Percentiles rank a stretch among this genome's conserved stretches.
Evolutionary conservation across 2,329 filamentous ascomycete species (phyloP).

Genomic region (Colletotrichum liaoningense): DNA sequence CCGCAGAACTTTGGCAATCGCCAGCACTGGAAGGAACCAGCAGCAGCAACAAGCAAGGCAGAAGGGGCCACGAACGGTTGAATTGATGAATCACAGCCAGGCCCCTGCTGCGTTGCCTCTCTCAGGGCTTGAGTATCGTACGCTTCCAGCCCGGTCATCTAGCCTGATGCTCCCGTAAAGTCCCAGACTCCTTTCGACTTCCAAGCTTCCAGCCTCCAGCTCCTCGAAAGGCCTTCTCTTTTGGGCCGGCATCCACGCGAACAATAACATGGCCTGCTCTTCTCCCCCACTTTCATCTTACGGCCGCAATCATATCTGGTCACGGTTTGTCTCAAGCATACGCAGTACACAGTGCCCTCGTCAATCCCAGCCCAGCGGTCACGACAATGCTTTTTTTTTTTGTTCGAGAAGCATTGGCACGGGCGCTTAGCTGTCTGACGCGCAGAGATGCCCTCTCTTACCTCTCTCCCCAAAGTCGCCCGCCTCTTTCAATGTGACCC

Average conservation of each 20-base stretch:
- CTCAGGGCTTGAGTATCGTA: neutral
- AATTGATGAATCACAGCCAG: neutral
- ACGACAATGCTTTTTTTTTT: conserved; percentile 19
- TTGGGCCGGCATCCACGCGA: conserved; percentile 6
- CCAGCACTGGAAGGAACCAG: neutral
- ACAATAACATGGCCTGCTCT: neutral
- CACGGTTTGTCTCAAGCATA: neutral
- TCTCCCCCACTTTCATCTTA: conserved; percentile 21
- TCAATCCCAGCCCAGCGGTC: conserved; percentile 12
- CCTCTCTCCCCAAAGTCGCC: neutral
- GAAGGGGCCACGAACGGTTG: neutral
- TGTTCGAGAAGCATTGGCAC: conserved; percentile 27
- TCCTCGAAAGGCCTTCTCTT: conserved; percentile 3
- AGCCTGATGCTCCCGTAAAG: neutral
- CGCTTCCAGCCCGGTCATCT: neutral
- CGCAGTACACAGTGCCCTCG: neutral
- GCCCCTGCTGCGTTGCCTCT: neutral
- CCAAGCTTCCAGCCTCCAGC: too few species aligned
- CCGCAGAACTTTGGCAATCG: neutral
- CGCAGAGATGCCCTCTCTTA: neutral
- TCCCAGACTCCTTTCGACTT: neutral
- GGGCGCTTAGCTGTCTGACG: neutral
- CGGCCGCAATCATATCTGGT: conserved; percentile 10
- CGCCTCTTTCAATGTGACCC: neutral
- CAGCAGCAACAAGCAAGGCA: neutral